phyloP scores from a whole-genome alignment of 2,329 filamentous ascomycete genomes.

The Pseudonectria buxi region DNA sequence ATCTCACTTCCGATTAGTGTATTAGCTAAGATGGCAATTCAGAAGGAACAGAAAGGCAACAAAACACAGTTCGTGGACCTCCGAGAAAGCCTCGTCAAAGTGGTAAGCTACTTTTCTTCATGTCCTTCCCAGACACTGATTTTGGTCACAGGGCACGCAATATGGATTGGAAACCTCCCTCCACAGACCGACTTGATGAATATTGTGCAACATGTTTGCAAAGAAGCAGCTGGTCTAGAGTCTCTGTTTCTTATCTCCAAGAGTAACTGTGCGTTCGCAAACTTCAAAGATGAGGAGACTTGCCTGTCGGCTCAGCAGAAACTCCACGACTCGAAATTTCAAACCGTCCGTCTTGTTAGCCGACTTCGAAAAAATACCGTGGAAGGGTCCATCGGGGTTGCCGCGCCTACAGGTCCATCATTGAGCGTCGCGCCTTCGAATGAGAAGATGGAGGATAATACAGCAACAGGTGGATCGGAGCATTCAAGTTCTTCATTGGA shows the following conservation, averaged over 20 bases:
- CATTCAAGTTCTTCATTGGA: no score
- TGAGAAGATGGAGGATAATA: slow-evolving; percentile 7
- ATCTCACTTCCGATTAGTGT: slow-evolving; percentile 6
- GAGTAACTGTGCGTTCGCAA: slow-evolving; percentile 95
- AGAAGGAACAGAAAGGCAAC: slow-evolving; percentile 16
- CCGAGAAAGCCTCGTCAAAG: slow-evolving; percentile 47
- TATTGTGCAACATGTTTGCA: slow-evolving; percentile 86
- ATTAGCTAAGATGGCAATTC: slow-evolving; percentile 12
- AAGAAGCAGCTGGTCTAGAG: slow-evolving; percentile 70
- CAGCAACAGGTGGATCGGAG: neutral
- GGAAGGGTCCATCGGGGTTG: slow-evolving; percentile 38
- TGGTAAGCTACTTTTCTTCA: slow-evolving; percentile 33
- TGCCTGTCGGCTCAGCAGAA: slow-evolving; percentile 72
- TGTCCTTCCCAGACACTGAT: slow-evolving; percentile 8
- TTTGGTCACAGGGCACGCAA: slow-evolving; percentile 59
- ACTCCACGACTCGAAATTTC: slow-evolving; percentile 86
- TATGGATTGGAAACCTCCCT: slow-evolving; percentile 94
- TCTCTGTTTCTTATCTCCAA: slow-evolving; percentile 93
- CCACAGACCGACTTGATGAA: slow-evolving; percentile 74
- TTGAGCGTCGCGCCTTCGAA: slow-evolving; percentile 23
- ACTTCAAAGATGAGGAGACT: slow-evolving; percentile 74
- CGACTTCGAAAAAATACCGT: slow-evolving; percentile 59
- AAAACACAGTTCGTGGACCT: slow-evolving; percentile 27
- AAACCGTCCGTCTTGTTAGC: slow-evolving; percentile 79
- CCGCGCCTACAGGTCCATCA: slow-evolving; percentile 50